Percentiles rank a stretch among this genome's conserved stretches.
Evolutionary conservation across 2,329 filamentous ascomycete species (phyloP).

Genomic region (Fusarium xyrophilum): DNA sequence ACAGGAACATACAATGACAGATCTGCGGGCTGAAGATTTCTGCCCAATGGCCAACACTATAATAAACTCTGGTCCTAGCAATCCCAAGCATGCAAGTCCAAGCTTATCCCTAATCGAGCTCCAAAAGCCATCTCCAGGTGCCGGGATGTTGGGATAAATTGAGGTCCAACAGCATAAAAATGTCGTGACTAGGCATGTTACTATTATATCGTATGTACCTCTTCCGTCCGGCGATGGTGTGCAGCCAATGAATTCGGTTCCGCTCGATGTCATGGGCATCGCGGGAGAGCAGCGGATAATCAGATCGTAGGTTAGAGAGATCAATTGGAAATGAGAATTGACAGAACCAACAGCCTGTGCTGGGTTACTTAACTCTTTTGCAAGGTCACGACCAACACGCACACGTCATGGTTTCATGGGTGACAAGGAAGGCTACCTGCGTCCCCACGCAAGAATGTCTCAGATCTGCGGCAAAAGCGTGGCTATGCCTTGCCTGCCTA

Average conservation of each 20-base stretch:
- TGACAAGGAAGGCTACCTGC: neutral
- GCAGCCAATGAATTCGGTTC: constrained; percentile 13
- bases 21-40: constrained; percentile 13
- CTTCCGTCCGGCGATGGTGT: constrained; percentile 13
- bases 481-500: neutral
- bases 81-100: constrained; percentile 9
- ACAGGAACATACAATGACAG: neutral
- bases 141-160: constrained; percentile 15
- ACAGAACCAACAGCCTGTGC: neutral
- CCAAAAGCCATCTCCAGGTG: neutral
- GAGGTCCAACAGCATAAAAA: constrained; percentile 23
- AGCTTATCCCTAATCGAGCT: constrained; percentile 5
- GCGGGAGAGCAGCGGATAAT: neutral
- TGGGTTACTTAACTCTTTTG: neutral
- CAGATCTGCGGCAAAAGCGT: neutral
- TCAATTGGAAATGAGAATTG: neutral
- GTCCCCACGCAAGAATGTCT: neutral
- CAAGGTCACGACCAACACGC: neutral
- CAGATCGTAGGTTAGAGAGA: neutral
- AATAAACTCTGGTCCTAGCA: constrained; percentile 15
- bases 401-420: neutral
- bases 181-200: constrained; percentile 12
- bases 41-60: constrained; percentile 18
- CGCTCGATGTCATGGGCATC: neutral
- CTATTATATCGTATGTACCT: constrained; percentile 21